phyloP scores from a whole-genome alignment of 345 rosid species.

The Pugionium dolabratum region DNA sequence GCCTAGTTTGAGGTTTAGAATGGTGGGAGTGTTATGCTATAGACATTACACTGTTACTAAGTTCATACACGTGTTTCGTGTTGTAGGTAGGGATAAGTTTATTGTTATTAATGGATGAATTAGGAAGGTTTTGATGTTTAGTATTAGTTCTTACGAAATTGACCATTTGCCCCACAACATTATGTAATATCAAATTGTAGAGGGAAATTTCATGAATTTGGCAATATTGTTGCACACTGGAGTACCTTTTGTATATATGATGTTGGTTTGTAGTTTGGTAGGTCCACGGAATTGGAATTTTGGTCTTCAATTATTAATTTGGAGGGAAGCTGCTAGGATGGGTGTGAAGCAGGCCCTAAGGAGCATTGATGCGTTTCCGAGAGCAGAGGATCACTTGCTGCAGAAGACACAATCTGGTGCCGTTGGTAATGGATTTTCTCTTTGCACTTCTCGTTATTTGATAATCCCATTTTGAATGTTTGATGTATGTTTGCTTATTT shows the following conservation, averaged over 20 bases:
- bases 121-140: no score
- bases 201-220: constrained; percentile 1
- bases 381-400: constrained; percentile 92
- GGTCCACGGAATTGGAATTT: constrained; percentile 7
- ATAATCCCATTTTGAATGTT: neutral
- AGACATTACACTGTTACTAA: neutral
- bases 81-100: no score
- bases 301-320: neutral
- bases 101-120: no score
- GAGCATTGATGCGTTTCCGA: constrained; percentile 93
- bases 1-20: neutral
- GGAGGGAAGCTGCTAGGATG: constrained; percentile 47
- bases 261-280: constrained; percentile 4
- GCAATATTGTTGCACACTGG: neutral
- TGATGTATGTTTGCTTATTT: neutral
- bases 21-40: neutral
- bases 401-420: constrained; percentile 97
- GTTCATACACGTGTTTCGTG: no score
- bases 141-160: no score
- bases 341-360: constrained; percentile 79
- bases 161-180: no score
- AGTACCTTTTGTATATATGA: neutral
- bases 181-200: no score
- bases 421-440: constrained; percentile 50
- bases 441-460: neutral